A percentile compares a stretch with the other conserved stretches of the same genome.
Evolutionary conservation across 2,329 filamentous ascomycete species (phyloP).

Genomic region (Diaporthe citriasiana): DNA sequence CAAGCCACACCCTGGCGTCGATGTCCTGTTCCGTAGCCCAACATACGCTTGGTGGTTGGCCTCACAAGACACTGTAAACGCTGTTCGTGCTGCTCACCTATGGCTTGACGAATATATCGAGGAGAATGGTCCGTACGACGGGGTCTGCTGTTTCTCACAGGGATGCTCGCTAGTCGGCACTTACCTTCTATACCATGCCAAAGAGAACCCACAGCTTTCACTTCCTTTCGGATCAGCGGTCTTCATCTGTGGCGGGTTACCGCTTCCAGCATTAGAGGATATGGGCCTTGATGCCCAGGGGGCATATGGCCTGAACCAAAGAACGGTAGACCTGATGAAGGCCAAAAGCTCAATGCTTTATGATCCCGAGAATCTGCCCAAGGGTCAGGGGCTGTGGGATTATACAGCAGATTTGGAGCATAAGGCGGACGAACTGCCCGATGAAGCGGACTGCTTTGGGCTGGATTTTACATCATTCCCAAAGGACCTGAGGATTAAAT

Average conservation of each 20-base stretch:
- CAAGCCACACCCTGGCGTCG: slow-evolving; percentile 51
- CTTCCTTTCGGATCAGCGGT: slow-evolving; percentile 56
- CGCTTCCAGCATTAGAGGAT: slow-evolving; percentile 52
- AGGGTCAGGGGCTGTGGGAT: slow-evolving; percentile 53
- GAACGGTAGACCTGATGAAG: slow-evolving; percentile 47
- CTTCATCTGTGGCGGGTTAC: slow-evolving; percentile 57
- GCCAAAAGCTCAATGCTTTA: slow-evolving; percentile 47
- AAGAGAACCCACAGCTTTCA: slow-evolving; percentile 49
- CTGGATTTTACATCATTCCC: slow-evolving; percentile 53
- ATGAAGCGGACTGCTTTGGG: slow-evolving; percentile 51
- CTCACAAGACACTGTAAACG: slow-evolving; percentile 45
- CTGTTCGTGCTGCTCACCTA: slow-evolving; percentile 52
- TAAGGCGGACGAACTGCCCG: slow-evolving; percentile 48
- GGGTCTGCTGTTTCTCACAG: slow-evolving; percentile 55
- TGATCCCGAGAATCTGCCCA: slow-evolving; percentile 46
- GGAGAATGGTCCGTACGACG: slow-evolving; percentile 53
- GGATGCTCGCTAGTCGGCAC: slow-evolving; percentile 56
- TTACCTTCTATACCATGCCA: slow-evolving; percentile 56
- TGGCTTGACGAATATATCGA: slow-evolving; percentile 54
- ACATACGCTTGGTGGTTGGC: slow-evolving; percentile 51
- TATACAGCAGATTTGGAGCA: slow-evolving; percentile 51
- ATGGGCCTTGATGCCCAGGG: slow-evolving; percentile 52
- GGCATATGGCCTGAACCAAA: slow-evolving; percentile 50
- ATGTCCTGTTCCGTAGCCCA: slow-evolving; percentile 49
- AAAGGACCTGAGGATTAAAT: slow-evolving; percentile 49